Evolutionary conservation across 108 stramenopile species (phyloP).

Genomic region (Poteriospumella lacustris): DNA sequence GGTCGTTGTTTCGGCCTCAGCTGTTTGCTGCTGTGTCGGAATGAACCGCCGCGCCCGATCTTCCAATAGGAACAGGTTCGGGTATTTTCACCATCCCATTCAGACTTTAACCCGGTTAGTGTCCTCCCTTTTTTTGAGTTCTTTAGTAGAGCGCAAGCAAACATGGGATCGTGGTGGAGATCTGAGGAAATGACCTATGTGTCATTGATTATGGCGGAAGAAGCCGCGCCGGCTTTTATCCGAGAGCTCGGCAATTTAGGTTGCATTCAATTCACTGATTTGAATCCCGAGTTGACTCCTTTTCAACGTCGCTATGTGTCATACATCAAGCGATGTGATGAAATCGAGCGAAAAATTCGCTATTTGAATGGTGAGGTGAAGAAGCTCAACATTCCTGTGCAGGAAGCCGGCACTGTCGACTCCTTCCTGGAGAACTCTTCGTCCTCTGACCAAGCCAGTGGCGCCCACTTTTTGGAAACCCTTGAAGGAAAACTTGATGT

Average conservation of each 20-base stretch:
- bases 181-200: constrained; percentile 97
- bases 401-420: constrained; percentile 38
- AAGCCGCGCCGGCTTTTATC: constrained; percentile 86
- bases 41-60: no score
- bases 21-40: no score
- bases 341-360: constrained; percentile 92
- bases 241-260: constrained; percentile 82
- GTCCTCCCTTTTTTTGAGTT: not conserved
- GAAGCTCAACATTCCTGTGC: constrained; percentile 71
- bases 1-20: no score
- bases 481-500: constrained; percentile 81
- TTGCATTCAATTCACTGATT: constrained; percentile 89
- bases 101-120: no score
- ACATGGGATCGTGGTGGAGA: constrained; percentile 93
- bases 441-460: constrained; percentile 8
- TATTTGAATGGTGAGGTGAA: constrained; percentile 79
- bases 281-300: constrained; percentile 91
- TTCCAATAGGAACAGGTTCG: no score
- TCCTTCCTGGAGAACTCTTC: constrained; percentile 60
- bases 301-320: constrained; percentile 96
- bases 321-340: constrained; percentile 94
- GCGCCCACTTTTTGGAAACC: constrained; percentile 40
- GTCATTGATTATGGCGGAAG: constrained; percentile 91
- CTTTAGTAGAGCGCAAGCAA: constrained; percentile 32
- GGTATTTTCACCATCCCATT: no score